A percentile compares a stretch with the other conserved stretches of the same genome.
phyloP scores from a whole-genome alignment of 176 grass and related monocot species.

The Dendrocalamus sinicus region DNA sequence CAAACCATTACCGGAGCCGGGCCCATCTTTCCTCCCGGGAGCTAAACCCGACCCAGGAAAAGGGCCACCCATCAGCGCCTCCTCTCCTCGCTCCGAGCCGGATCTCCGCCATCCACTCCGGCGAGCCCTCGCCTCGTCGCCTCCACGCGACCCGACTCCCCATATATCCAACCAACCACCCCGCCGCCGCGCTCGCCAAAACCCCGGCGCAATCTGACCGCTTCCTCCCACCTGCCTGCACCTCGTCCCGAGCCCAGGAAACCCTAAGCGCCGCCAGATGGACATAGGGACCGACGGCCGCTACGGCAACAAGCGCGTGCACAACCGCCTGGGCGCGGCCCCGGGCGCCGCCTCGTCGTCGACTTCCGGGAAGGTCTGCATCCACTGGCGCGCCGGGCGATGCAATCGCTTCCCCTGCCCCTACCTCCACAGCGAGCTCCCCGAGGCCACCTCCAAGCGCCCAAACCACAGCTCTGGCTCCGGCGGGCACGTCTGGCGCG shows the following conservation, averaged over 20 bases:
- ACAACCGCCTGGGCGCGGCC: conserved; percentile 51
- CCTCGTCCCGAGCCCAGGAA: conserved; percentile 41
- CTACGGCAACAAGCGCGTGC: conserved; percentile 68
- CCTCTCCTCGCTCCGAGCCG: conserved; percentile 55
- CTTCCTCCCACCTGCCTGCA: background rate
- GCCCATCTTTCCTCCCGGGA: background rate
- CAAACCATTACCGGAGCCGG: conserved; percentile 8
- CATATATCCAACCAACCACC: conserved; percentile 11
- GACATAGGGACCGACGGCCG: conserved; percentile 62
- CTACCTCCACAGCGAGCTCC: conserved; percentile 87
- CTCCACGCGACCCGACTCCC: conserved; percentile 39
- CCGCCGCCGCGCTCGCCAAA: conserved; percentile 31
- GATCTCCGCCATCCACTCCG: conserved; percentile 52
- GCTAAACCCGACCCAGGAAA: conserved; percentile 38
- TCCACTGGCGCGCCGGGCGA: conserved; percentile 78
- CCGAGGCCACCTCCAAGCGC: conserved; percentile 54
- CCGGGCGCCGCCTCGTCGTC: conserved; percentile 42
- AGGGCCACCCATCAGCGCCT: conserved; percentile 13
- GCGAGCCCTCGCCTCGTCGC: conserved; percentile 61
- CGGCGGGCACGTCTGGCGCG: conserved; percentile 64
- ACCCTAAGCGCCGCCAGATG: conserved; percentile 62
- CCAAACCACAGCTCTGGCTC: conserved; percentile 43
- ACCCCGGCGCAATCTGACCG: background rate
- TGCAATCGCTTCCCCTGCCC: conserved; percentile 93
- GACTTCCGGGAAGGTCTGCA: conserved; percentile 69